These are phyloP conservation scores for Lasiodiplodia hormozganensis DNA, from an alignment of 2,329 filamentous ascomycete genomes.

Conservation along the genomic window DNA sequence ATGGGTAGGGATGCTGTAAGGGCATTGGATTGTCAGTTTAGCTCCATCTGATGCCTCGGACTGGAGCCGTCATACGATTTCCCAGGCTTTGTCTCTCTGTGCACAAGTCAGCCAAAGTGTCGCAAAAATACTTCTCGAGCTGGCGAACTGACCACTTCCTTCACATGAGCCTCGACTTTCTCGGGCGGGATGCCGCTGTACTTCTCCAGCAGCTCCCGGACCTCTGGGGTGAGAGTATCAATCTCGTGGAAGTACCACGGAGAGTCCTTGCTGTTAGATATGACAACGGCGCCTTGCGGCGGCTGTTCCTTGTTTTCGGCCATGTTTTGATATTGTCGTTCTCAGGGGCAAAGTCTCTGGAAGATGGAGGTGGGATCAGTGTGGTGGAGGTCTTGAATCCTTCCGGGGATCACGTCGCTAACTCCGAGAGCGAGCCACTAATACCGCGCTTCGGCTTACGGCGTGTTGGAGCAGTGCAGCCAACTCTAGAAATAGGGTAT, in stretches of 20 bases:
- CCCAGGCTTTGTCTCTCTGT: slow-evolving; percentile 43
- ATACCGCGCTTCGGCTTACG: neutral
- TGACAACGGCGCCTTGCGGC: neutral
- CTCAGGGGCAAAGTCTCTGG: neutral
- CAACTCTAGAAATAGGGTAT: neutral
- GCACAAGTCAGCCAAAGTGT: slow-evolving; percentile 3
- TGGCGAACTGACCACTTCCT: slow-evolving; percentile 38
- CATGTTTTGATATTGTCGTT: neutral
- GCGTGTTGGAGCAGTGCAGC: neutral
- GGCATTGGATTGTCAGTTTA: neutral
- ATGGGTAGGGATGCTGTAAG: slow-evolving; percentile 40
- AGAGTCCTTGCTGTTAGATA: slow-evolving; percentile 31
- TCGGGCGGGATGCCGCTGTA: slow-evolving; percentile 48
- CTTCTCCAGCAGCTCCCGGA: slow-evolving; percentile 46
- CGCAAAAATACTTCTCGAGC: neutral
- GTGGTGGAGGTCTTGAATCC: neutral
- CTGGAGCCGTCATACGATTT: slow-evolving; percentile 35
- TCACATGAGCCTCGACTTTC: slow-evolving; percentile 46
- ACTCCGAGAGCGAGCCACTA: neutral
- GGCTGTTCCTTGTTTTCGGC: slow-evolving; percentile 10
- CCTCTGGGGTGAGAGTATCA: slow-evolving; percentile 38
- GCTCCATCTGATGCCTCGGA: neutral
- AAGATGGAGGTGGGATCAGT: neutral
- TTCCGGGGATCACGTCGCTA: neutral
- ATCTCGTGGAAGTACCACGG: slow-evolving; percentile 44